Percentiles rank a stretch among this genome's conserved stretches.
Evolutionary conservation across 192 early-diverging fungal species (phyloP).

Genomic region (Coemansia sp.): DNA sequence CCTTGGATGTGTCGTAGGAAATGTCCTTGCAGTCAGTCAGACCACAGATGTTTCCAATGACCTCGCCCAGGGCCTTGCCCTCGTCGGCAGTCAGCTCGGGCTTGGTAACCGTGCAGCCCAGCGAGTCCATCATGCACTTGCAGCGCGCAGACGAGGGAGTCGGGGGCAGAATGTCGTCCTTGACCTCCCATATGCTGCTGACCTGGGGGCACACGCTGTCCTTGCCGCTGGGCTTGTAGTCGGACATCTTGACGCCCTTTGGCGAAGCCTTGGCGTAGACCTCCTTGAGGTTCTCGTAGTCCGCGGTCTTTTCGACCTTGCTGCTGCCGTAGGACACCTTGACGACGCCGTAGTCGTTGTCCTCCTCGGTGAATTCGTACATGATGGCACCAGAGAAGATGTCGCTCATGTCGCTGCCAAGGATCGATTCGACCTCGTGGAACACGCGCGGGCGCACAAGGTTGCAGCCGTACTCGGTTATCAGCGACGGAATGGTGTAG

Average conservation of each 20-base stretch:
- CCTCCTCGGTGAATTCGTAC: slow-evolving; percentile 73
- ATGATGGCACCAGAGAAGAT: slow-evolving; percentile 69
- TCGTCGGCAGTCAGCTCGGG: slow-evolving; percentile 22
- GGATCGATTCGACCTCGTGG: slow-evolving; percentile 63
- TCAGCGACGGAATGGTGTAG: slow-evolving; percentile 64
- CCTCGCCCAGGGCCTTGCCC: slow-evolving; percentile 37
- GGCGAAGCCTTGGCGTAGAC: slow-evolving; percentile 51
- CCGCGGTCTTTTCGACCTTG: slow-evolving; percentile 46
- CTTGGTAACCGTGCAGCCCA: slow-evolving; percentile 54
- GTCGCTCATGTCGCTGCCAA: slow-evolving; percentile 63
- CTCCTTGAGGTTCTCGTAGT: slow-evolving; percentile 61
- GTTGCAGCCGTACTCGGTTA: slow-evolving; percentile 78
- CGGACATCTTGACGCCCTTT: slow-evolving; percentile 58
- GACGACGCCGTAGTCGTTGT: slow-evolving; percentile 70
- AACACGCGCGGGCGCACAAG: slow-evolving; percentile 63
- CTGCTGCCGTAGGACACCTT: slow-evolving; percentile 53
- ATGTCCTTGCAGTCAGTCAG: slow-evolving; percentile 40
- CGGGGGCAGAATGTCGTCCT: slow-evolving; percentile 55
- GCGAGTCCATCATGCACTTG: slow-evolving; percentile 61
- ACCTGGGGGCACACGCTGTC: slow-evolving; percentile 56
- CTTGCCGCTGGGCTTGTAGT: slow-evolving; percentile 44
- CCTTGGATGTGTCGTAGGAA: slow-evolving; percentile 36
- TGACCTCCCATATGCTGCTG: slow-evolving; percentile 56
- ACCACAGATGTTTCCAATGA: slow-evolving; percentile 40
- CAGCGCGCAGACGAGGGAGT: slow-evolving; percentile 63